Evolutionary conservation across 202 grass and related monocot genomes (phyloP), one percentile per base, ranked within the genome.

Genomic region (Carex sylvatica): DNA sequence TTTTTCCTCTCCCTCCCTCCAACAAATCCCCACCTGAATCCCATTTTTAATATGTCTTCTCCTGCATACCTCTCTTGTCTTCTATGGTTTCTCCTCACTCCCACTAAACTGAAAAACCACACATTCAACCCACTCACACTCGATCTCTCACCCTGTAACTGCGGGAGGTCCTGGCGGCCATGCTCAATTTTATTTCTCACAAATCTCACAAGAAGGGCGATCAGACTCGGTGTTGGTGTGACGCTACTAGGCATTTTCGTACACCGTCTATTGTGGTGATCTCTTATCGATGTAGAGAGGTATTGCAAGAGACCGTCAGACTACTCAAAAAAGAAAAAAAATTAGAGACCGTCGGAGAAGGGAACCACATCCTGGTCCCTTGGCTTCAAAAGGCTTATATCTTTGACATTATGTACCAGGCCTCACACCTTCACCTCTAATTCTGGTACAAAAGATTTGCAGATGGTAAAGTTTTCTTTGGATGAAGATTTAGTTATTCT

Each of bases 371-470:
- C 86, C 84, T 97, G 23, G 90, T 97, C 15, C 91, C 94, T 3
- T 94, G 88, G 94, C 90, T 97, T 16, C 91, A 97, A 90, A 97
- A 92, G 78, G 91, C 91, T 55, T 97, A 85, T 82, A 79, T 97
- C 85, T 97, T 97, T 83, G 94, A 89, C 86, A 97, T 97, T 85
- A 28, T 89, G 94, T 80, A 94, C 88, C 0, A 88, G 94, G 3
- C 94, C 94, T 3, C 94, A 97, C 88, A 97, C 89, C 86, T 97
- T 94, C 86, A 87, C 94, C 77, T 94, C 94, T 84, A 91, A 89
- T 65, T 94, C 91, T 26, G 94, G 94, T 72, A 97, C 94, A 71
- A 97, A 94, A 86, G 94, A 97, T 76, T 74, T 97, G 38, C 91
- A 94, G 86, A 97, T 97, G 91, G 94, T 82, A 82, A 4, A 35